Conservation (phyloP, 1,284 basidiomycete species). For the Tetrapyrgos nigripes region DNA sequence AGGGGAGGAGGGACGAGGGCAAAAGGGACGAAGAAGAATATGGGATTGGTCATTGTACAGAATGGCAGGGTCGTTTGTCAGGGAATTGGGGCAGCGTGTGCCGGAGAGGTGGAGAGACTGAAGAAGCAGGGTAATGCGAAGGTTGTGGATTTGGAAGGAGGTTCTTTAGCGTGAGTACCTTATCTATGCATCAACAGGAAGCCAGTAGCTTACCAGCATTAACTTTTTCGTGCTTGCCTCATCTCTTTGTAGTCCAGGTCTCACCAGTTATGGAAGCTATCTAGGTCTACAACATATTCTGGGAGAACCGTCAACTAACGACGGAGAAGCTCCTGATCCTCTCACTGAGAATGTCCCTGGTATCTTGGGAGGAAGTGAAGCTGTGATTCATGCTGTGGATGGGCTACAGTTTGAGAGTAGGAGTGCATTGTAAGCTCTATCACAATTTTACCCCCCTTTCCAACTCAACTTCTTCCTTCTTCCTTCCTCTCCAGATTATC, state of each 20-base stretch:
- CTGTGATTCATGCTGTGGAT: constrained; percentile 72
- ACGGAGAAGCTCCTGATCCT: constrained; percentile 65
- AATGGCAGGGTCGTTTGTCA: not conserved
- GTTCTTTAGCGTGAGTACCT: constrained; percentile 31
- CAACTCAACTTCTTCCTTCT: not conserved
- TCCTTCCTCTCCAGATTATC: constrained; percentile 49
- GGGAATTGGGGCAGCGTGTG: not conserved
- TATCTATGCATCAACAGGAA: too few species aligned
- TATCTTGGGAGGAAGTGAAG: constrained; percentile 56
- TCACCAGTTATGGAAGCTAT: constrained; percentile 63
- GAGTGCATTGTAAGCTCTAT: constrained; percentile 69
- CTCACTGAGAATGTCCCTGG: constrained; percentile 49
- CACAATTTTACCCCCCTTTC: not conserved
- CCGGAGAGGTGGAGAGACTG: not conserved
- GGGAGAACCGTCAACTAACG: constrained; percentile 68
- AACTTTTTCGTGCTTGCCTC: constrained; percentile 9
- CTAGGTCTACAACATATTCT: constrained; percentile 68
- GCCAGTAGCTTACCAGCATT: too few species aligned
- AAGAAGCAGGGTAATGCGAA: not conserved
- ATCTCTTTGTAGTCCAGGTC: constrained; percentile 50
- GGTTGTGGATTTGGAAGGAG: constrained; percentile 49
- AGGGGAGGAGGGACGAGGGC: not conserved
- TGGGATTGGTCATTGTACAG: constrained; percentile 7
- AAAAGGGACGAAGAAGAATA: not conserved
- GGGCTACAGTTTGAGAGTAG: constrained; percentile 77